Conservation (phyloP, 108 stramenopile species). For the Parmales sp. region DNA sequence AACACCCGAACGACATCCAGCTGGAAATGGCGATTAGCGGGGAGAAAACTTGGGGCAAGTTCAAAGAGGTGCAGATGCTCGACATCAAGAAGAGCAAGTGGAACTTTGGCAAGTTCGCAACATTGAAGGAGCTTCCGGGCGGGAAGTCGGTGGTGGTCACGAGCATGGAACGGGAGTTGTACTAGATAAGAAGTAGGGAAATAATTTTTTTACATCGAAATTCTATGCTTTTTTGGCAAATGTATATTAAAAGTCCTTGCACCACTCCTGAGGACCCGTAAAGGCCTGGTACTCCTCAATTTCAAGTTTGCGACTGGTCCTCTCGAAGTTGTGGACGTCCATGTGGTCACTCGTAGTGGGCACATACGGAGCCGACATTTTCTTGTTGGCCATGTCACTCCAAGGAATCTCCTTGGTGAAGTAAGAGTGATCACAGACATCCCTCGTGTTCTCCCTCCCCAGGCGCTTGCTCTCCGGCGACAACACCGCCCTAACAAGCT, state of each 20-base stretch:
- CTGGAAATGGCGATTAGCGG: background rate
- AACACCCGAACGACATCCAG: background rate
- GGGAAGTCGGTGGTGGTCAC: background rate
- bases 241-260: constrained; percentile 23
- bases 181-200: background rate
- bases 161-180: too few species aligned
- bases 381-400: constrained; percentile 16
- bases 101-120: background rate
- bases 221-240: constrained; percentile 6
- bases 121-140: background rate
- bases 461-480: constrained; percentile 23
- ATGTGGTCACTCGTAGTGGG: constrained; percentile 19
- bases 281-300: constrained; percentile 14
- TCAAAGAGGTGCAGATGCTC: background rate
- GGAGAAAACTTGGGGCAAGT: background rate
- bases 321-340: constrained; percentile 28
- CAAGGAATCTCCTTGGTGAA: constrained; percentile 29
- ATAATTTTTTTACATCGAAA: background rate
- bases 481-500: constrained; percentile 20
- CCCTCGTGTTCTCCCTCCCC: constrained; percentile 14
- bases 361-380: constrained; percentile 27
- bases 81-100: constrained; percentile 12
- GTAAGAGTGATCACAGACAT: constrained; percentile 25
- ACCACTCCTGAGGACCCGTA: constrained; percentile 17
- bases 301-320: background rate